Evolutionary conservation across 106 monocot genomes (phyloP).

Genomic region (Phalaenopsis equestris): DNA sequence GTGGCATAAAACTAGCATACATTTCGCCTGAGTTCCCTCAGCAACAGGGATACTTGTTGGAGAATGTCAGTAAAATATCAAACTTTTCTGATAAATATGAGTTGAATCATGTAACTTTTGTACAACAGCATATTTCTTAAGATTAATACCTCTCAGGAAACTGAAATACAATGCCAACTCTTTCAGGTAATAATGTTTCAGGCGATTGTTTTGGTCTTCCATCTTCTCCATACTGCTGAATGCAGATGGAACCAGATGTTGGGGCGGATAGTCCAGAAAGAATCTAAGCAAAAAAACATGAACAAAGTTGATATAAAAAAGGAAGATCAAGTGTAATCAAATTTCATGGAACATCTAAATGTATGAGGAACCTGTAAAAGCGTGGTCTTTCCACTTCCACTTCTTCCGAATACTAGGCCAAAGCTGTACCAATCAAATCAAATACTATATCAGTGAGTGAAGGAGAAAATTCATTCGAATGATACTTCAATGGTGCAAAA

Average conservation of each 20-base stretch:
- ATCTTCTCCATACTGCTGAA: conserved; percentile 64
- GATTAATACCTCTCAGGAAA: conserved; percentile 93
- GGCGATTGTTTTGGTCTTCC: conserved; percentile 37
- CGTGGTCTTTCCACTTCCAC: conserved; percentile 97
- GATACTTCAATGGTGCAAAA: background rate
- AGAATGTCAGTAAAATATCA: background rate
- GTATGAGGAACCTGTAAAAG: conserved; percentile 59
- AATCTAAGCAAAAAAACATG: conserved; percentile 36
- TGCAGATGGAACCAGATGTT: conserved; percentile 66
- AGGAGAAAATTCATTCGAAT: background rate
- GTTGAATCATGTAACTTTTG: background rate
- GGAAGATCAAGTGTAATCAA: background rate
- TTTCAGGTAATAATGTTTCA: conserved; percentile 56
- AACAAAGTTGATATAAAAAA: background rate
- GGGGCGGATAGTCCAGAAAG: conserved; percentile 81
- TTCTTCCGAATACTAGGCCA: conserved; percentile 93
- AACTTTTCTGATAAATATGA: background rate
- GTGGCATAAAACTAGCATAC: background rate
- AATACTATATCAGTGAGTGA: background rate
- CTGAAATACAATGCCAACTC: conserved; percentile 91
- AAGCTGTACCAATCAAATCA: conserved; percentile 41
- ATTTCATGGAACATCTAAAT: background rate
- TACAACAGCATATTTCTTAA: background rate
- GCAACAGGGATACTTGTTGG: background rate
- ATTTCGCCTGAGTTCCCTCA: background rate